phyloP scores from a whole-genome alignment of 2,329 filamentous ascomycete species.

The Fusarium veterinarium region DNA sequence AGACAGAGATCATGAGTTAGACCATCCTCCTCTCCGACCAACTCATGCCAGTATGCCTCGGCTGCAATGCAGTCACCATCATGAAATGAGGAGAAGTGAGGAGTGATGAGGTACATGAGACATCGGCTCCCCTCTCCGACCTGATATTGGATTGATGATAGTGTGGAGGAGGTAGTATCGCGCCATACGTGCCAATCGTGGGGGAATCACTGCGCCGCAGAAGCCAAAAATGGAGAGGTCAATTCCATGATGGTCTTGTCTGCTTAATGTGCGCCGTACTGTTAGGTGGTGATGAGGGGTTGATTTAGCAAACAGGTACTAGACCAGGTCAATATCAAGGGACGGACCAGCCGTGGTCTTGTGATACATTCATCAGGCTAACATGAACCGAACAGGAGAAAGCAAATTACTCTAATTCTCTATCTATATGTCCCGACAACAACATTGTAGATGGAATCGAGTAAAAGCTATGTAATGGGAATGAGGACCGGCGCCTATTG shows the following conservation, averaged over 20 bases:
- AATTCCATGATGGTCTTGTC: neutral
- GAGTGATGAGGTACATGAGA: conserved; percentile 27
- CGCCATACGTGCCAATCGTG: conserved; percentile 43
- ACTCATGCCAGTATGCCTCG: conserved; percentile 3
- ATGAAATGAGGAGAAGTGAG: neutral
- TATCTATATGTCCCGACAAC: conserved; percentile 11
- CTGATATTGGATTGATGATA: conserved; percentile 18
- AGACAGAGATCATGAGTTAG: conserved; percentile 3
- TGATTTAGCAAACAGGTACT: conserved; percentile 35
- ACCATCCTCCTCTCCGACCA: conserved; percentile 1
- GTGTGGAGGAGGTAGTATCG: conserved; percentile 36
- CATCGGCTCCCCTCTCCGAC: conserved; percentile 30
- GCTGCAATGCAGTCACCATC: conserved; percentile 22
- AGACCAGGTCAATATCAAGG: conserved; percentile 25
- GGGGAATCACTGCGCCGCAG: conserved; percentile 36
- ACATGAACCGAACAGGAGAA: conserved; percentile 33
- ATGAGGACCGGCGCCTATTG: conserved; percentile 40
- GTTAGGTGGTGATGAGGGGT: conserved; percentile 28
- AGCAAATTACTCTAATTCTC: conserved; percentile 9
- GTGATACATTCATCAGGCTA: conserved; percentile 37
- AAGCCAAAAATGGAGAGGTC: neutral
- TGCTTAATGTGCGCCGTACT: conserved; percentile 1
- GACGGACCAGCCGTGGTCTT: conserved; percentile 43
- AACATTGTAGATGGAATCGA: conserved; percentile 44
- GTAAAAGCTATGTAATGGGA: conserved; percentile 48